A percentile compares a stretch with the other conserved stretches of the same genome.
Conservation (phyloP, 495 filamentous ascomycete species). For the Penicillium nucicola region DNA sequence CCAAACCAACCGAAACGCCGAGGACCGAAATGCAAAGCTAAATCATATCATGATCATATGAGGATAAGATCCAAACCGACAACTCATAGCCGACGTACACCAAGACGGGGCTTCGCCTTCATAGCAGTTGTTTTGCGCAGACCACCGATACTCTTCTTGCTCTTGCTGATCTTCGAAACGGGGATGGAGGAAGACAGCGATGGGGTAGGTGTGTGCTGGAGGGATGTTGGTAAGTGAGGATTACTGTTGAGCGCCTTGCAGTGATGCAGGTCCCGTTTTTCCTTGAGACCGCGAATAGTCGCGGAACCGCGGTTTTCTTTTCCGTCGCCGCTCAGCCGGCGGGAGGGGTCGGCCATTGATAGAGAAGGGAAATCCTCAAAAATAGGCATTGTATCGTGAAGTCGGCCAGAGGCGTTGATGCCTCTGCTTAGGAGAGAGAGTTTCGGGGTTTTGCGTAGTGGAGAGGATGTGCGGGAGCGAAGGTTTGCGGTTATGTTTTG, state of each 20-base stretch:
- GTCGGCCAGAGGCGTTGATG: conserved; percentile 22
- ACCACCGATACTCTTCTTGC: conserved; percentile 16
- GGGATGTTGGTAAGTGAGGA: background rate
- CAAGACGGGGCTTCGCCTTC: conserved; percentile 39
- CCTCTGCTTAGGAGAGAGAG: conserved; percentile 25
- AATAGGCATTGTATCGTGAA: conserved; percentile 34
- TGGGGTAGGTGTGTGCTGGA: background rate
- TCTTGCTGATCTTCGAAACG: conserved; percentile 12
- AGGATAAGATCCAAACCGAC: background rate
- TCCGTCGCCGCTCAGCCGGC: conserved; percentile 24
- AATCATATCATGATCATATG: background rate
- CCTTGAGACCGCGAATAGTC: conserved; percentile 9
- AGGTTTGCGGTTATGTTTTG: conserved; percentile 42
- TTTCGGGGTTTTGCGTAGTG: conserved; percentile 27
- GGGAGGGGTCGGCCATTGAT: conserved; percentile 10
- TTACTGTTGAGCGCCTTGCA: background rate
- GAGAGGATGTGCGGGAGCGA: conserved; percentile 7
- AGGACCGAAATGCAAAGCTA: background rate
- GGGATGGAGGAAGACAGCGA: conserved; percentile 7
- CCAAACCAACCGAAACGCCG: no score
- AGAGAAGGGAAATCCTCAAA: conserved; percentile 37
- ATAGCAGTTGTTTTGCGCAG: conserved; percentile 21
- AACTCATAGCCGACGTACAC: conserved; percentile 36
- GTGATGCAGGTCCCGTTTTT: background rate
- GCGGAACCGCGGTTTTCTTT: conserved; percentile 32